These are phyloP conservation scores for Fragilariopsis cylindrus DNA, from an alignment of 108 stramenopile genomes.

Conservation along the genomic window DNA sequence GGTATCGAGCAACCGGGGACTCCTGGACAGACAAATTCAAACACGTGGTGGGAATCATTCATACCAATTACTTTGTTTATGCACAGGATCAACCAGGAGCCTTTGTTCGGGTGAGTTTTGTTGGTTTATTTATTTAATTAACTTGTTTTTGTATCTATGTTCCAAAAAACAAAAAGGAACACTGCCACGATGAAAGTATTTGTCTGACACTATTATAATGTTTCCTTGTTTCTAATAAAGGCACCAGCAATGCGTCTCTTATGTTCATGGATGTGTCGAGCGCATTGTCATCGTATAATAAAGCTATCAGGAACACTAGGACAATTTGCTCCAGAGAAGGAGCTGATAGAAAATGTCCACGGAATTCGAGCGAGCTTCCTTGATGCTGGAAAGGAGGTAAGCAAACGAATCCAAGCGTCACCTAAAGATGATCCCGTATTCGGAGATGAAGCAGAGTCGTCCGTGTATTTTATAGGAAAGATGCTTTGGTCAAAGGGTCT, in stretches of 20 bases:
- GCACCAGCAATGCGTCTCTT: conserved; percentile 80
- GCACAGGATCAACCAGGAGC: conserved; percentile 82
- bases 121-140: not conserved
- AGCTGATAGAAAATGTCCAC: conserved; percentile 90
- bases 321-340: conserved; percentile 81
- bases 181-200: not conserved
- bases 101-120: conserved; percentile 58
- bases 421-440: conserved; percentile 45
- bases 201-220: not conserved
- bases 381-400: conserved; percentile 40
- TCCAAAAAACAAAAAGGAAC: not conserved
- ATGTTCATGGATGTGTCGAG: conserved; percentile 84
- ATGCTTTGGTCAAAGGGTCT: conserved; percentile 90
- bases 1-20: conserved; percentile 52
- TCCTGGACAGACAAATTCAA: conserved; percentile 88
- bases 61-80: conserved; percentile 92
- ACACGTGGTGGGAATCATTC: conserved; percentile 91
- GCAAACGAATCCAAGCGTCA: conserved; percentile 21
- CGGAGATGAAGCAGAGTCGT: conserved; percentile 53
- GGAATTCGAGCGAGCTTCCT: conserved; percentile 82
- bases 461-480: conserved; percentile 92
- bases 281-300: conserved; percentile 87
- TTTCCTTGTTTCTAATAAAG: conserved; percentile 11
- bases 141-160: not conserved
- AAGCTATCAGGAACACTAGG: conserved; percentile 81